Conservation (phyloP, 495 filamentous ascomycete species). For the Darksidea phi region DNA sequence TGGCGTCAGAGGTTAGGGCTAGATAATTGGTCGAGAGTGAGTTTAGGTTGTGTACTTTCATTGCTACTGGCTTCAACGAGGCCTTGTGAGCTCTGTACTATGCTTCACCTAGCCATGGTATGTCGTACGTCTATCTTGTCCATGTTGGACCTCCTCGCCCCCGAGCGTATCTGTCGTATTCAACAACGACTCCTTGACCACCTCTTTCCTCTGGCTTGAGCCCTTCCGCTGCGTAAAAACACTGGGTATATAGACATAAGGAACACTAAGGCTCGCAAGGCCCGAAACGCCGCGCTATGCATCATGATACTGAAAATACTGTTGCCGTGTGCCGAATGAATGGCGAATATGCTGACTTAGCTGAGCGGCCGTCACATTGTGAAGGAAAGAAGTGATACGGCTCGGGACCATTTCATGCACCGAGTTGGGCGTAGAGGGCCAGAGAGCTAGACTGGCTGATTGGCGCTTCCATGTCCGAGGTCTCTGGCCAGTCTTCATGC, state of each 20-base stretch:
- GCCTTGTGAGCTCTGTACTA: no score
- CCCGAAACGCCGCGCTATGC: conserved; percentile 18
- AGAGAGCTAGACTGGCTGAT: conserved; percentile 12
- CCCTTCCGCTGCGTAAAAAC: neutral
- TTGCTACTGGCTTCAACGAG: no score
- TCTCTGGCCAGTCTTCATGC: conserved; percentile 25
- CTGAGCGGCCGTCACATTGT: neutral
- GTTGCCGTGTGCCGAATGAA: no score
- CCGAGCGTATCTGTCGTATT: conserved; percentile 16
- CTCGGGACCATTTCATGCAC: neutral
- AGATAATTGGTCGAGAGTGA: no score
- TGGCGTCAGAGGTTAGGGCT: no score
- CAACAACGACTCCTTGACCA: neutral
- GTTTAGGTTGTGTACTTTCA: no score
- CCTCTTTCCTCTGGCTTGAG: neutral
- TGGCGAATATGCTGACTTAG: neutral
- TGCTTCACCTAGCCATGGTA: no score
- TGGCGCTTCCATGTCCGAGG: conserved; percentile 2
- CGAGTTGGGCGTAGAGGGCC: conserved; percentile 11
- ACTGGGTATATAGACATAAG: neutral
- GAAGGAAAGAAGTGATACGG: neutral
- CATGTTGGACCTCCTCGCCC: no score
- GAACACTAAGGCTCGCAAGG: neutral
- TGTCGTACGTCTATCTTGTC: no score
- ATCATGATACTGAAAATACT: neutral